These are phyloP conservation scores for Citrus maxima DNA, from an alignment of 345 rosid species.

Conservation along the genomic window DNA sequence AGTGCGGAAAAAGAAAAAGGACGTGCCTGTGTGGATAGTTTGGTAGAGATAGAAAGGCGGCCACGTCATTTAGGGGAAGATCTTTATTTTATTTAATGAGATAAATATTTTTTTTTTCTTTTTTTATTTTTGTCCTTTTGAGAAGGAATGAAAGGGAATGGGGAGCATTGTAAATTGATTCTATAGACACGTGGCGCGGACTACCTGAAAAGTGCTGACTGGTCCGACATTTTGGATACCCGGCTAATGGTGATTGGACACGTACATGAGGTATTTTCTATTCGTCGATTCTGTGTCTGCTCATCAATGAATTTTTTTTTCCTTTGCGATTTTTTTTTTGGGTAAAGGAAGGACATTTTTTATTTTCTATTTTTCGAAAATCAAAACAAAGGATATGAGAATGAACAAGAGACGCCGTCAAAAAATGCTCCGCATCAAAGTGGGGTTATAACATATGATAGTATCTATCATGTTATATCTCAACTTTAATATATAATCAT, in stretches of 20 bases:
- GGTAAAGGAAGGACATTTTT: background rate
- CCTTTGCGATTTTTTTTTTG: no score
- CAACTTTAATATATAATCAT: no score
- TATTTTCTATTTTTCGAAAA: no score
- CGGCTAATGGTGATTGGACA: background rate
- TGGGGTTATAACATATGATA: no score
- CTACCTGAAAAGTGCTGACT: background rate
- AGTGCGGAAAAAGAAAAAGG: conserved; percentile 17
- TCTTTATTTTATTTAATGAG: background rate
- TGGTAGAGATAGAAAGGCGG: conserved; percentile 49
- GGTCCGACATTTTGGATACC: background rate
- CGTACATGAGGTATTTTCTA: background rate
- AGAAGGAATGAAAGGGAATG: background rate
- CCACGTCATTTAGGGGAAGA: conserved; percentile 48
- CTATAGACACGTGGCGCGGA: background rate
- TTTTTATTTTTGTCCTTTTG: background rate
- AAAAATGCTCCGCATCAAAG: no score
- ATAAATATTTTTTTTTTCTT: no score
- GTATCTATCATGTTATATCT: no score
- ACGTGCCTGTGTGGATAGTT: conserved; percentile 35
- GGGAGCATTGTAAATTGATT: background rate
- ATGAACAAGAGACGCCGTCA: no score
- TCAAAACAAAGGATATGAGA: no score
- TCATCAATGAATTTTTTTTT: no score
- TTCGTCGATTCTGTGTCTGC: background rate